Evolutionary conservation across 2,329 filamentous ascomycete species (phyloP).

Genomic region (Plectosphaerella plurivora): DNA sequence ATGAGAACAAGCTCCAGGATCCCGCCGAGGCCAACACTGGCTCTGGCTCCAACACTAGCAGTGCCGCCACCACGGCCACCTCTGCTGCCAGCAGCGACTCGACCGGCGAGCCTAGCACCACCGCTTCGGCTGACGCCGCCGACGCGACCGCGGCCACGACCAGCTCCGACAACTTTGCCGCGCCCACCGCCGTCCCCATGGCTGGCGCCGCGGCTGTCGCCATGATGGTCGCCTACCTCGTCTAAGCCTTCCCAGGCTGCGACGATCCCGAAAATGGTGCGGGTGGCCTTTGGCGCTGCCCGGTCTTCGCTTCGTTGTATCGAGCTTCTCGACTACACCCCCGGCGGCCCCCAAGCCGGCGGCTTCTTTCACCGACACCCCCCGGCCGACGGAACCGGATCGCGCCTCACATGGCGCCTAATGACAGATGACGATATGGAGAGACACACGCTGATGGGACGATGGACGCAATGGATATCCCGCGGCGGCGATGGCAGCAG

Average conservation of each 20-base stretch:
- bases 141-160: conserved; percentile 17
- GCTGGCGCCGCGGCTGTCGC: conserved; percentile 40
- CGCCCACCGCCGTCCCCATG: conserved; percentile 36
- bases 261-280: background rate
- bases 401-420: background rate
- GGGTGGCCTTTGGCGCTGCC: background rate
- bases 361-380: background rate
- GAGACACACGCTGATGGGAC: background rate
- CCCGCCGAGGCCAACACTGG: conserved; percentile 8
- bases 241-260: conserved; percentile 25
- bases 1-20: conserved; percentile 7
- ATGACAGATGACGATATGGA: background rate
- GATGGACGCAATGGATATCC: conserved; percentile 2
- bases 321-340: conserved; percentile 11
- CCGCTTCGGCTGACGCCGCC: conserved; percentile 10
- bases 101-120: conserved; percentile 8
- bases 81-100: conserved; percentile 1
- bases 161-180: conserved; percentile 24
- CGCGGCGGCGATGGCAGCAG: background rate
- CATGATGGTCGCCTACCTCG: conserved; percentile 45
- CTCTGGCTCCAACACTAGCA: conserved; percentile 2
- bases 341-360: background rate
- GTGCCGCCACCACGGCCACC: conserved; percentile 11
- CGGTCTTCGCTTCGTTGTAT: conserved; percentile 13
- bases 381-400: background rate